Evolutionary conservation across 2,329 filamentous ascomycete species (phyloP), one percentile per base, ranked within the genome.

Genomic region (Cladosporium sp.): DNA sequence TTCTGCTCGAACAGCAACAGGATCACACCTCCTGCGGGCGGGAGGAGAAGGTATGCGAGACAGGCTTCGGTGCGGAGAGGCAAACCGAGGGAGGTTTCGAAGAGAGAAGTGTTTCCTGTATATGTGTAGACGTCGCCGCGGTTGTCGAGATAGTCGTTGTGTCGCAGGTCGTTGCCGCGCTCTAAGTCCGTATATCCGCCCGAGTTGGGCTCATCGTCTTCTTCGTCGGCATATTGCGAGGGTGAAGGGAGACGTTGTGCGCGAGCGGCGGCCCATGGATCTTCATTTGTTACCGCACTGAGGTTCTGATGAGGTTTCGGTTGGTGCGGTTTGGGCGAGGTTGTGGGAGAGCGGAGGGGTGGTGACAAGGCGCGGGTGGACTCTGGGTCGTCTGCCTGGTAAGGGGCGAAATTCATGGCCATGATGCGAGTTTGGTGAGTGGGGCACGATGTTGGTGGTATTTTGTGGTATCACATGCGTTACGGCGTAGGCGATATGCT

Each of bases 341-440:
- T 70, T 47, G 68, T 76, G 67, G 66, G 82, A 69, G 74, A 83
- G 69, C 67, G 86, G 80, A 57, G 75, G 50, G 67, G 72, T 9
- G 83, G 78, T 16, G 88, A 94, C 66, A 90, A 78, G 46, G 86
- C 83, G 62, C 92, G 88, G 59, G 83, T 82, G 60, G 85, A 79
- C 73, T 97, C 91, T 8, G 93, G 93, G 13, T 86, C 86, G 42
- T 86, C 86, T 69, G 92, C 92, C 75, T 97, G 93, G 72, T 97
- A 98, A 32, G 93, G 93, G 39, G 93, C 93, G 68, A 97, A 98
- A 74, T 96, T 88, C 87, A 93, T 93, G 50, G 61, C 73, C 57
- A 62, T 63, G n/a, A n/a, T n/a, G n/a, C n/a, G n/a, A n/a, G n/a
- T n/a, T n/a, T n/a, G n/a, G n/a, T n/a, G n/a, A n/a, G n/a, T n/a